Percentiles rank a stretch among this genome's conserved stretches.
phyloP scores from a whole-genome alignment of 495 filamentous ascomycete genomes.

The Amphirosellinia nigrospora region DNA sequence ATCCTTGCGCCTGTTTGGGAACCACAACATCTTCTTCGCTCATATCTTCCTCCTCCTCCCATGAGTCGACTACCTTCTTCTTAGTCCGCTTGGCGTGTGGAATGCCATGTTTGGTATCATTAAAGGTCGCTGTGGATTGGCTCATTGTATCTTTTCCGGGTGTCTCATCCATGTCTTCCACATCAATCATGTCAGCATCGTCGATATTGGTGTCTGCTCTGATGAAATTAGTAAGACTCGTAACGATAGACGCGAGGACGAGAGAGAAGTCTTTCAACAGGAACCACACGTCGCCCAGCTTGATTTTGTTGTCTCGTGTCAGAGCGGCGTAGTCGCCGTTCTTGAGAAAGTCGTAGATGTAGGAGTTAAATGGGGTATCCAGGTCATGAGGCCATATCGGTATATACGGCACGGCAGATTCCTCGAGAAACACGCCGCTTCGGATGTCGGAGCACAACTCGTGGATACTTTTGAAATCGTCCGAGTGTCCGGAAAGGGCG shows the following conservation, averaged over 20 bases:
- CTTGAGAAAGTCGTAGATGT: constrained; percentile 76
- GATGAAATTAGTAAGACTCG: constrained; percentile 58
- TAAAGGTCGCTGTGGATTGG: not conserved
- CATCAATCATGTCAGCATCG: constrained; percentile 47
- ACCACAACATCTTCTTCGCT: constrained; percentile 27
- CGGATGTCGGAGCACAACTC: constrained; percentile 69
- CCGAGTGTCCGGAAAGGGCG: constrained; percentile 70
- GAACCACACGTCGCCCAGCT: constrained; percentile 71
- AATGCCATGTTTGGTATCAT: not conserved
- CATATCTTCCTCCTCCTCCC: constrained; percentile 33
- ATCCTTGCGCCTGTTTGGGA: constrained; percentile 21
- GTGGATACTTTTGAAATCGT: constrained; percentile 69
- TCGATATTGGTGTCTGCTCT: constrained; percentile 47
- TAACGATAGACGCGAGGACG: constrained; percentile 68
- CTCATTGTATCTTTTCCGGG: constrained; percentile 6
- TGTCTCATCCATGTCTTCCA: constrained; percentile 44
- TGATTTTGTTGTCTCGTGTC: constrained; percentile 63
- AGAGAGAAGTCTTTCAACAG: constrained; percentile 72
- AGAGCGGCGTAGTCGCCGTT: constrained; percentile 66
- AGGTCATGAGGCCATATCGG: constrained; percentile 59
- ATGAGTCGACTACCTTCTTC: constrained; percentile 40
- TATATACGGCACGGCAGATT: constrained; percentile 71
- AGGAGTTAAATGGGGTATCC: constrained; percentile 65
- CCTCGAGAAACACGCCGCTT: constrained; percentile 72
- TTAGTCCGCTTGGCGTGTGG: not conserved